phyloP scores from a whole-genome alignment of 495 filamentous ascomycete genomes.

The Penicillium psychrofluorescens region DNA sequence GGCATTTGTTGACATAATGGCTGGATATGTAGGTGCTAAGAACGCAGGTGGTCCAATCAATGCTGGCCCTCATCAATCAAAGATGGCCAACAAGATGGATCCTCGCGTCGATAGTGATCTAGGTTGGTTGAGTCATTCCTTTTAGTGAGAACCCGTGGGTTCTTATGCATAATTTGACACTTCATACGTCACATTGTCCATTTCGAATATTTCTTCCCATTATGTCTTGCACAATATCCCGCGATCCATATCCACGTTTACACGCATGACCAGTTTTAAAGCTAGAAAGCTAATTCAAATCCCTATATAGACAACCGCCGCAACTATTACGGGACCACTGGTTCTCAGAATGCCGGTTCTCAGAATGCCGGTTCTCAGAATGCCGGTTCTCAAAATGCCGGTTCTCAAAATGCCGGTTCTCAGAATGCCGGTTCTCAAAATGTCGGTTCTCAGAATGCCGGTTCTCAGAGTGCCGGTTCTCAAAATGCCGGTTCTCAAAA shows the following conservation, averaged over 20 bases:
- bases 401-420: slow-evolving; percentile 1
- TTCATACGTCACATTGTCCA: no score
- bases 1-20: not conserved
- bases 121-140: slow-evolving; percentile 5
- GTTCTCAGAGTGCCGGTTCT: not conserved
- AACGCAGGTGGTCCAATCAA: not conserved
- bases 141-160: no score
- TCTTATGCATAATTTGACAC: no score
- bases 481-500: not conserved
- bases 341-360: not conserved
- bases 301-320: slow-evolving; percentile 2
- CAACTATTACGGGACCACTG: not conserved
- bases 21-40: not conserved
- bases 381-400: slow-evolving; percentile 1
- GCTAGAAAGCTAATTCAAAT: not conserved
- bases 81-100: slow-evolving; percentile 40
- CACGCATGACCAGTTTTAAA: no score
- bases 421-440: slow-evolving; percentile 1
- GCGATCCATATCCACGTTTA: no score
- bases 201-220: no score
- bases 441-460: not conserved
- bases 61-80: slow-evolving; percentile 29
- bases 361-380: slow-evolving; percentile 1
- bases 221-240: no score
- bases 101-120: slow-evolving; percentile 43